These are phyloP conservation scores for Cryphonectria japonica DNA, from an alignment of 2,329 filamentous ascomycete genomes.

Conservation along the genomic window DNA sequence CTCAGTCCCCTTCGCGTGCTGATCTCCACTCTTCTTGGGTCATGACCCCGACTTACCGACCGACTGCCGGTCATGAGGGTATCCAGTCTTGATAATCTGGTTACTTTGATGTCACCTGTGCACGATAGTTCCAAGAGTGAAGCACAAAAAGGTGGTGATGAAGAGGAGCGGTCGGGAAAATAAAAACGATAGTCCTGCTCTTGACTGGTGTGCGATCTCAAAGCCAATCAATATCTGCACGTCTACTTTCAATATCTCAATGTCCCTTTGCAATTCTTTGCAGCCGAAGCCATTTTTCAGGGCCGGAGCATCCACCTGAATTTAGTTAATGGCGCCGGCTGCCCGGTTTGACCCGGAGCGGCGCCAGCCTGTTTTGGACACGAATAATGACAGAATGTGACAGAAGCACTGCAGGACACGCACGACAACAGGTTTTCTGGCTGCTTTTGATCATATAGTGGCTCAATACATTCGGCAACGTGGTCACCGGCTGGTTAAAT, in stretches of 20 bases:
- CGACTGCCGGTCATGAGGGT: not conserved
- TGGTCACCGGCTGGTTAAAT: not conserved
- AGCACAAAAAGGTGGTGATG: not conserved
- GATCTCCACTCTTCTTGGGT: not conserved
- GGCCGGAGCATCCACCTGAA: not conserved
- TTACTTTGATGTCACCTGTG: not conserved
- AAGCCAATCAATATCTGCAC: conserved; percentile 1
- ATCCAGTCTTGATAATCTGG: not conserved
- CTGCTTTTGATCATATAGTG: conserved; percentile 1
- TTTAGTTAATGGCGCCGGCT: not conserved
- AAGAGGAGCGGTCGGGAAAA: not conserved
- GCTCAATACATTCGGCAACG: not conserved
- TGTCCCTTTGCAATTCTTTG: not conserved
- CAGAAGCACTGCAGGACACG: not conserved
- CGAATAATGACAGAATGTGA: not conserved
- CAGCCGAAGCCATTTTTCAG: not conserved
- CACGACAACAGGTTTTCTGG: not conserved
- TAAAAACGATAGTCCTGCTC: not conserved
- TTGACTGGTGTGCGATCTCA: not conserved
- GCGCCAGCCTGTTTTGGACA: conserved; percentile 4
- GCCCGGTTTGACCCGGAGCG: not conserved
- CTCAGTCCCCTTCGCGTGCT: not conserved
- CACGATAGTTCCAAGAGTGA: not conserved
- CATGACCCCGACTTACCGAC: not conserved
- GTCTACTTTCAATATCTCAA: not conserved